Conservation (phyloP, 345 rosid genomes). For the Moringa oleifera region DNA sequence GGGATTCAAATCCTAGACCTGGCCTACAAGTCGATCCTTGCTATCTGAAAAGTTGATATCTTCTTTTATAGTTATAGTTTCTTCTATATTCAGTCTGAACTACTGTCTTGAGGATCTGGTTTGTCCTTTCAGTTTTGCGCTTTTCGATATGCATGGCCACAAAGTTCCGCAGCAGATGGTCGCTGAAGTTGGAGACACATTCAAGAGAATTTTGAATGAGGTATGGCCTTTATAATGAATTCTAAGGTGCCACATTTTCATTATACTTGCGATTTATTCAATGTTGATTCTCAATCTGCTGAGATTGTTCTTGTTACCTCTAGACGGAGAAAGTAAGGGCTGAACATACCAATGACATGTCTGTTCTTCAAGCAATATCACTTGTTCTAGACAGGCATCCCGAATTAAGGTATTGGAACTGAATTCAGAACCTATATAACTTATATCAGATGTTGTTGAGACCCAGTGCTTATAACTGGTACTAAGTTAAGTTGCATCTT, state of each 20-base stretch:
- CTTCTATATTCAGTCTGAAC: constrained; percentile 6
- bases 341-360: constrained; percentile 64
- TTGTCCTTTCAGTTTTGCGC: constrained; percentile 45
- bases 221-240: constrained; percentile 26
- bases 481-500: constrained; percentile 16
- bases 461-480: not conserved
- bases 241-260: not conserved
- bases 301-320: constrained; percentile 16
- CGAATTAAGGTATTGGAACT: constrained; percentile 52
- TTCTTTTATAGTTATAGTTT: constrained; percentile 1
- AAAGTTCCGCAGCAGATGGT: constrained; percentile 63
- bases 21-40: too few relatives aligned
- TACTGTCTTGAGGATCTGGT: constrained; percentile 15
- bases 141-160: constrained; percentile 58
- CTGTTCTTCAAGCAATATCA: constrained; percentile 75
- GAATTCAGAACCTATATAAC: not conserved
- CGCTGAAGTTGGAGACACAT: constrained; percentile 64
- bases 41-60: too few relatives aligned
- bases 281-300: not conserved
- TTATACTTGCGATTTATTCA: not conserved
- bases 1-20: too few relatives aligned
- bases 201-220: constrained; percentile 78
- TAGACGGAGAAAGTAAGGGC: constrained; percentile 83
- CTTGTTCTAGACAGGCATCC: constrained; percentile 70
- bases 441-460: not conserved